Percentiles rank a stretch among this genome's conserved stretches.
These are phyloP conservation scores for Chlorella sp. DNA, from an alignment of 139 green algal species.

Conservation along the genomic window DNA sequence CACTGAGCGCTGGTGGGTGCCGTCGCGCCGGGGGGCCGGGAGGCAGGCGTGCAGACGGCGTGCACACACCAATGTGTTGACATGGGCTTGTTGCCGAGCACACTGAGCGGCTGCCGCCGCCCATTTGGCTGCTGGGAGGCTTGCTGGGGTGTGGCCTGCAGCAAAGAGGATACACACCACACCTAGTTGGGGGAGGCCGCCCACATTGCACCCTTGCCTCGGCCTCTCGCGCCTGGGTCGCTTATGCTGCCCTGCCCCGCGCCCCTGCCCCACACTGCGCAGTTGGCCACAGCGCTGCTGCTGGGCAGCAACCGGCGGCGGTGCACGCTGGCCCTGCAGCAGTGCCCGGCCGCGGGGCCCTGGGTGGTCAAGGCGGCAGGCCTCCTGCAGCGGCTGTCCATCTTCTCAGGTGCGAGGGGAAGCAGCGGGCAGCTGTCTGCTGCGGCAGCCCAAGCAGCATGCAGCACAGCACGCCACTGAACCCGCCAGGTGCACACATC, in stretches of 20 bases:
- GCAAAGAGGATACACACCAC: too few relatives aligned
- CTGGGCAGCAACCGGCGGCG: conserved; percentile 15
- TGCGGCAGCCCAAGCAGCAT: too few relatives aligned
- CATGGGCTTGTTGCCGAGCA: too few relatives aligned
- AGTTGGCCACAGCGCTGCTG: background rate
- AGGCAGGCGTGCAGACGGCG: too few relatives aligned
- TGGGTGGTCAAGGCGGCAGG: background rate
- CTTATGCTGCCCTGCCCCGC: too few relatives aligned
- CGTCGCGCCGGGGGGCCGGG: background rate
- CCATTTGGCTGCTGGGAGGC: background rate
- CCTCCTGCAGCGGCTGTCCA: background rate
- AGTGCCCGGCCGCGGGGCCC: conserved; percentile 2
- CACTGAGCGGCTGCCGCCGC: too few relatives aligned
- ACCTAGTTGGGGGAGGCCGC: too few relatives aligned
- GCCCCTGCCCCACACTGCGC: background rate
- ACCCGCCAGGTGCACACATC: background rate
- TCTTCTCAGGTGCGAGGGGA: conserved; percentile 11
- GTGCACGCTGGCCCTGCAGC: conserved; percentile 1
- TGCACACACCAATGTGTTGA: too few relatives aligned
- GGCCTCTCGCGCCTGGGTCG: background rate
- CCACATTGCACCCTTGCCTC: too few relatives aligned
- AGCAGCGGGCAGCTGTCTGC: background rate
- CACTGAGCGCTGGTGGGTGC: background rate
- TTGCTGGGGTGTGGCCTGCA: background rate
- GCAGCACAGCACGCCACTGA: too few relatives aligned